Base-by-base conservation (phyloP, 2,329 filamentous ascomycete species). In the Ophiognomonia clavigignenti-juglandacearum region DNA sequence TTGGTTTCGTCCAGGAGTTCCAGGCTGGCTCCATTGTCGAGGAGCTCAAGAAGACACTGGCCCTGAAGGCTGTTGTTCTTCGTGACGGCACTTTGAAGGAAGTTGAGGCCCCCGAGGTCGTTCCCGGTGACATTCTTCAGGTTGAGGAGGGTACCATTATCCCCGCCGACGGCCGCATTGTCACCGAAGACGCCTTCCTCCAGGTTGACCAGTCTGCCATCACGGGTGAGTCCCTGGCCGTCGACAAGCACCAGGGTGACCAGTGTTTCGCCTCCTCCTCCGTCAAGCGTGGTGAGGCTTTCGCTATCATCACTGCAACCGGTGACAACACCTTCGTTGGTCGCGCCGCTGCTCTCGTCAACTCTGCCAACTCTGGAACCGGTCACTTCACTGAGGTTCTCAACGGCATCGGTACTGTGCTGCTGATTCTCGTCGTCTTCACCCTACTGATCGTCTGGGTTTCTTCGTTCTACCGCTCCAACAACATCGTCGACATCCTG, bases 121-220 rank as follows among this genome's bases (percentile, higher is more conserved):
- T 95, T 53, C 88, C 89, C 56, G 89, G 89, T 67, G 89, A 95
- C 73, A 91, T 95, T 60, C 77, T 95, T 52, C 85, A 91, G 67
- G 79, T 95, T 54, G 88, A 95, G 68, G 89, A 95, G 78, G 90
- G 89, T 70, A 92, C 88, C 54, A 95, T 95, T 58, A 87, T 95
- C 58, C 87, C 89, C 54, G 90, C 89, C 56, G 90, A 96, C 68
- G 89, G 89, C 57, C 85, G 85, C 56, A 85, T 95, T 59, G 82
- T 93, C 54, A 90, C 87, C 60, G 85, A 91, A 59, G 83, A 85
- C 64, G 85, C 87, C 52, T 90, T 89, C 74, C 78, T 92, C 53
- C 89, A 95, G 71, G 85, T 95, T 54, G 89, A 96, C 68, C 90
- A 95, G 74, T 95, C 89, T 51, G 83, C 88, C 65, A 89, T 95